Base-by-base conservation (phyloP, 2,329 filamentous ascomycete genomes). In the Aspergillus niger region DNA sequence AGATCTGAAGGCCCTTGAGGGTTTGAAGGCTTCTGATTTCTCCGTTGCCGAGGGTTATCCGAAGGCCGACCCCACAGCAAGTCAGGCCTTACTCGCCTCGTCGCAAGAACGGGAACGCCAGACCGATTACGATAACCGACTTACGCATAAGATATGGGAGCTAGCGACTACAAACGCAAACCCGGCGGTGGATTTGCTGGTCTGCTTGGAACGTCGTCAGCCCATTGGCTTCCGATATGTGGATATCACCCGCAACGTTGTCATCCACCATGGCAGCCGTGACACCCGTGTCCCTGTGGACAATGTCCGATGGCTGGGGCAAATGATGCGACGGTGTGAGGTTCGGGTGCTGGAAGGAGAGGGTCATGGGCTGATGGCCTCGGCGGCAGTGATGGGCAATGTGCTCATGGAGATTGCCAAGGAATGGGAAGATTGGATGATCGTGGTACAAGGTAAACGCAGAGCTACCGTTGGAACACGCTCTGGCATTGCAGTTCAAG, bases 151-250 rank as follows among this genome's bases (percentile, higher is more conserved):
- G 10, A 98, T 97, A 67, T 99, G 95, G 95, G 90, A 94, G 61
- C 83, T 96, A 17, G 92, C 95, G 1, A 98, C 94, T 0, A 89
- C 89, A 1, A 90, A 93, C 53, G 92, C 93, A 2, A 98, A 99
- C 72, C 95, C 95, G 0, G 94, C 95, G 0, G 91, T 96, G 0
- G 95, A 99, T 75, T 80, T 99, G 17, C 82, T 99, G 1, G 91
- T 97, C 5, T 99, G 95, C 72, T 83, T 99, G 1, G 95, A 99
- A 76, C 87, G 95, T 22, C 86, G 91, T 28, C 92, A 96, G 69
- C 88, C 91, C 0, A 97, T 99, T 69, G 95, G 95, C 0, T 99
- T 99, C 79, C 88, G 93, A 53, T 99, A 99, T 72, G 94, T 97
- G 17, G 95, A 99, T 73, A 97, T 99, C 66, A 96, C 90, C 5